Conservation (phyloP, 345 rosid species). For the Dipteronia sinensis region DNA sequence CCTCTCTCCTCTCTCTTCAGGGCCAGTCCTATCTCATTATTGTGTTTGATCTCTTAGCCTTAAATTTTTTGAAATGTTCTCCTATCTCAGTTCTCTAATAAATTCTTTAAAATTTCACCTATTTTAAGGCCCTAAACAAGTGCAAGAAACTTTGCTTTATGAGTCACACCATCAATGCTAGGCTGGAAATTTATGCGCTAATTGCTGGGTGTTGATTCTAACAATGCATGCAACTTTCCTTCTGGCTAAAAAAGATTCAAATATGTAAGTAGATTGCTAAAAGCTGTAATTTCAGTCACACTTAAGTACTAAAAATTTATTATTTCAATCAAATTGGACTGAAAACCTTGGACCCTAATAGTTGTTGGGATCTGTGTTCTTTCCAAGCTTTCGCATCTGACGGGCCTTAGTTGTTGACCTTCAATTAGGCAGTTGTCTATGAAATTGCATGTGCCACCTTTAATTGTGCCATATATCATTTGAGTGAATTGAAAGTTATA, state of each 20-base stretch:
- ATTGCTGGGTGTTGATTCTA: not conserved
- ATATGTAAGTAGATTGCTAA: not conserved
- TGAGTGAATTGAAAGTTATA: not conserved
- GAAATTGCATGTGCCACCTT: not conserved
- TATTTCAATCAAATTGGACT: too few species aligned
- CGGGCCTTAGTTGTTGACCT: not conserved
- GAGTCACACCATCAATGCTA: not conserved
- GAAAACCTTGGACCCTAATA: too few species aligned
- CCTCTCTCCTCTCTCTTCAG: not conserved
- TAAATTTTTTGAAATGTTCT: not conserved
- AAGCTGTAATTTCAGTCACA: not conserved
- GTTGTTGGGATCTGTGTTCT: not conserved
- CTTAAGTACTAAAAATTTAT: not conserved
- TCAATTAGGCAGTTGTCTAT: not conserved
- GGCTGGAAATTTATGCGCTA: not conserved
- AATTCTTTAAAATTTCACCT: too few species aligned
- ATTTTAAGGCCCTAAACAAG: too few species aligned
- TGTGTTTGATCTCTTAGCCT: not conserved
- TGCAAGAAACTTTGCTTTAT: not conserved
- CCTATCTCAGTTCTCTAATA: not conserved
- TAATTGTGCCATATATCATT: not conserved
- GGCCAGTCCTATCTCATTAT: not conserved
- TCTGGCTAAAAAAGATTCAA: not conserved
- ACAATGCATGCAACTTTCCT: not conserved
- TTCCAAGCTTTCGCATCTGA: not conserved